Conservation (phyloP, 768 basidiomycete species). For the Termitomyces sp. region DNA sequence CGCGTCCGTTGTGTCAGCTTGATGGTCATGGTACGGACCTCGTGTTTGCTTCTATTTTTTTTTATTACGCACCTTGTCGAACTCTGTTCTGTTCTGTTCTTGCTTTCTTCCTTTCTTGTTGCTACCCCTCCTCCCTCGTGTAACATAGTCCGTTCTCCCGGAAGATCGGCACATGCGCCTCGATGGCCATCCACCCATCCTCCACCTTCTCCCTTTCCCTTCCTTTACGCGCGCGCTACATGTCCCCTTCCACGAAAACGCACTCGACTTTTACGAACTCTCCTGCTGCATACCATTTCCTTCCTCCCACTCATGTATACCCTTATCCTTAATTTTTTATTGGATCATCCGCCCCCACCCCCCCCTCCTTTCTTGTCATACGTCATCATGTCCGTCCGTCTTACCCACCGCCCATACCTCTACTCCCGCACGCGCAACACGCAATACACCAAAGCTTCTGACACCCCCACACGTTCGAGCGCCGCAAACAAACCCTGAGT, state of each 20-base stretch:
- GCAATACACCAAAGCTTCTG: too few species aligned
- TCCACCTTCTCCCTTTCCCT: conserved; percentile 12
- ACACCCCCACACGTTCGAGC: too few species aligned
- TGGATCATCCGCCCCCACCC: too few species aligned
- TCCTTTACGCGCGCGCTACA: too few species aligned
- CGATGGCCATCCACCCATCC: conserved; percentile 31
- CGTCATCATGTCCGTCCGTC: too few species aligned
- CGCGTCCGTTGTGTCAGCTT: conserved; percentile 28
- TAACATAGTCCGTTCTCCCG: conserved; percentile 19
- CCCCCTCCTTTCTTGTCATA: too few species aligned
- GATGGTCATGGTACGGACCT: conserved; percentile 27
- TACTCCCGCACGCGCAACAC: too few species aligned
- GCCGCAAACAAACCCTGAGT: too few species aligned
- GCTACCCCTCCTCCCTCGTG: not conserved
- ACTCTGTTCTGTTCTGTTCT: not conserved
- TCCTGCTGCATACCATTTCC: not conserved
- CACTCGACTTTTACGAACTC: too few species aligned
- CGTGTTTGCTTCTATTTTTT: conserved; percentile 20
- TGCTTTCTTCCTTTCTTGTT: not conserved
- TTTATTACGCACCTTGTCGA: not conserved
- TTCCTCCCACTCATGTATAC: too few species aligned
- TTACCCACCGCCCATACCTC: too few species aligned
- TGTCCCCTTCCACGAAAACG: conserved; percentile 14
- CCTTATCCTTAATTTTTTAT: too few species aligned
- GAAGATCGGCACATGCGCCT: conserved; percentile 33